These are phyloP conservation scores for Lactarius sp. DNA, from an alignment of 768 basidiomycete species.

Conservation along the genomic window DNA sequence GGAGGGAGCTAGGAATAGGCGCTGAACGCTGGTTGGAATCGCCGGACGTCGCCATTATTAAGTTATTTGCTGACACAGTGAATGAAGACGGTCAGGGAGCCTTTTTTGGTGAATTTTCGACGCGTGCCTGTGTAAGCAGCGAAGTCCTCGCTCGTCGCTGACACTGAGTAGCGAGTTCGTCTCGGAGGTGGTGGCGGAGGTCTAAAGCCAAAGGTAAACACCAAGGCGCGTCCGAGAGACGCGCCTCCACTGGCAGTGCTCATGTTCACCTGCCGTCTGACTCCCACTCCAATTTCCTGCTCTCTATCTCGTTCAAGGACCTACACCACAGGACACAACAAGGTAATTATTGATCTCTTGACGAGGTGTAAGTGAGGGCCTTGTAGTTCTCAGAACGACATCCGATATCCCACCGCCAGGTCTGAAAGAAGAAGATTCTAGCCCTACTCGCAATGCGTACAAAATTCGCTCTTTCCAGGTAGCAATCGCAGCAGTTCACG, in stretches of 20 bases:
- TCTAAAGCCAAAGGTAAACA: neutral
- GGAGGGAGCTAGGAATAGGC: slow-evolving; percentile 1
- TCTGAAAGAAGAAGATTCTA: slow-evolving; percentile 21
- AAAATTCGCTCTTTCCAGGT: slow-evolving; percentile 25
- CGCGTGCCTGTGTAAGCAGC: slow-evolving; percentile 22
- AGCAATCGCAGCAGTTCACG: slow-evolving; percentile 18
- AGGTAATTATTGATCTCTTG: slow-evolving; percentile 39
- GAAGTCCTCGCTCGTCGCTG: neutral
- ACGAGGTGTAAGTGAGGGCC: slow-evolving; percentile 37
- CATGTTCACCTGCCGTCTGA: slow-evolving; percentile 8
- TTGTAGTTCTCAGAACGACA: neutral
- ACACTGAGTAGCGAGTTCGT: neutral
- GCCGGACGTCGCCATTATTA: slow-evolving; percentile 16
- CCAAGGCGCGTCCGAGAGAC: neutral
- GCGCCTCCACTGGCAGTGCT: neutral
- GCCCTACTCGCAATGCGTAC: slow-evolving; percentile 23
- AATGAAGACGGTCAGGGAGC: slow-evolving; percentile 19
- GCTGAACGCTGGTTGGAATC: slow-evolving; percentile 19
- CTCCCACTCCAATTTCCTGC: neutral
- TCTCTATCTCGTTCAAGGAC: neutral
- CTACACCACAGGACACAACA: slow-evolving; percentile 29
- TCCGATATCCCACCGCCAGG: slow-evolving; percentile 10
- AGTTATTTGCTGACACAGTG: slow-evolving; percentile 17
- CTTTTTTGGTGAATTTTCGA: slow-evolving; percentile 31
- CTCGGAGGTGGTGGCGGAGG: neutral